Base-by-base conservation (phyloP, 208 protist genomes). In the Acanthamoeba healyi region DNA sequence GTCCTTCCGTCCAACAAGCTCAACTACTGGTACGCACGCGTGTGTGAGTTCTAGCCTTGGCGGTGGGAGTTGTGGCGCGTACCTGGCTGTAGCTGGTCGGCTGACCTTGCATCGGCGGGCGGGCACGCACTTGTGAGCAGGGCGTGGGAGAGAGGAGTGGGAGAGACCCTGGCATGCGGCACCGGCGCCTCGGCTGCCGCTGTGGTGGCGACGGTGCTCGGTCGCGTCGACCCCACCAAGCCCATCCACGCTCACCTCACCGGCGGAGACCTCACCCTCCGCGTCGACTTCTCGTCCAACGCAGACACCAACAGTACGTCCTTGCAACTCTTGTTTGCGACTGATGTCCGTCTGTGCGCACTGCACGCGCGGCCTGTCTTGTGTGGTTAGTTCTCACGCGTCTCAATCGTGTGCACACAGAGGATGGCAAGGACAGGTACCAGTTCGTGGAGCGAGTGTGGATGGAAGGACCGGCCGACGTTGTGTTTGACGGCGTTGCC, bases 381-480 rank as follows among this genome's bases (percentile, higher is more conserved):
- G n/a, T n/a, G n/a, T n/a, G n/a, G n/a, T n/a, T n/a, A n/a, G n/a
- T n/a, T n/a, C n/a, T n/a, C n/a, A n/a, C n/a, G n/a, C n/a, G n/a
- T n/a, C n/a, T n/a, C n/a, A n/a, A n/a, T n/a, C n/a, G n/a, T n/a
- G n/a, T n/a, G n/a, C n/a, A n/a, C n/a, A 61, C 54, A 74, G 65
- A 40, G 36, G 65, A 40, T 12, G 34, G 36, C 34, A 34, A 22
- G n/a, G 65, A 74, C 70, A 46, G 38, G 70, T 46, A 81, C 65
- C 65, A 74, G 36, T 74, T 14, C 65, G 65, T 74, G 0, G 70
- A 81, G 40, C 5, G 70, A 9, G 70, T 81, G 24, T 81, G 70
- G 70, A 81, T 81, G 70, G 40, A 81, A 40, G 70, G 70, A n/a
- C 70, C 70, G 22, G 70, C 70, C 17, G 70, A 81, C 17, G 40